A percentile compares a stretch with the other conserved stretches of the same genome.
Evolutionary conservation across 1,284 basidiomycete genomes (phyloP).

Genomic region (Trichosporon ovoides): DNA sequence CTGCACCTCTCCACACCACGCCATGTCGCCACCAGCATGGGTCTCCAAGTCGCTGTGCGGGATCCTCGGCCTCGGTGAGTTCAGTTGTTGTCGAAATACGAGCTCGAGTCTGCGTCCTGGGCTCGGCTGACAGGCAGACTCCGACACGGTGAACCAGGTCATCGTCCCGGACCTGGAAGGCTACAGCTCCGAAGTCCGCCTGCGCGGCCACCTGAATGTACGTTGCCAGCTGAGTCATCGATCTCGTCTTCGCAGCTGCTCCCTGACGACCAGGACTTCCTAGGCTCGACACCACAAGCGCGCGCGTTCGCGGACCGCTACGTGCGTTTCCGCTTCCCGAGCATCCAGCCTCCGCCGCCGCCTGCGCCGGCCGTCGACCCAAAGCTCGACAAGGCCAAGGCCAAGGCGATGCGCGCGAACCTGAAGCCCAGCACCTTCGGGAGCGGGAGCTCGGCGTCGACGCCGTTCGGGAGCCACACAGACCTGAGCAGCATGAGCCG

Average conservation of each 20-base stretch:
- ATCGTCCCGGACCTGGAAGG: constrained; percentile 42
- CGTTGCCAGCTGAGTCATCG: background rate
- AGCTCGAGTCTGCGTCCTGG: background rate
- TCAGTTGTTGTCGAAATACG: background rate
- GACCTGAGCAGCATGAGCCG: constrained; percentile 1
- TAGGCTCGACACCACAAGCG: constrained; percentile 34
- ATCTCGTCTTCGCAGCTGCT: background rate
- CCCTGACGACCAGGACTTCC: constrained; percentile 37
- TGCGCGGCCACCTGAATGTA: constrained; percentile 39
- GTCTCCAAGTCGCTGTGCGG: constrained; percentile 34
- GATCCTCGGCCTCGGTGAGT: constrained; percentile 41
- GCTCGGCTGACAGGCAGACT: constrained; percentile 28
- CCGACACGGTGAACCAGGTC: constrained; percentile 38
- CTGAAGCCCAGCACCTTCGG: constrained; percentile 25
- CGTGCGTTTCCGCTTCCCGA: constrained; percentile 35
- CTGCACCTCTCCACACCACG: background rate
- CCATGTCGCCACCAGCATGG: constrained; percentile 32
- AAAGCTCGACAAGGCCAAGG: background rate
- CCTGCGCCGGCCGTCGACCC: background rate
- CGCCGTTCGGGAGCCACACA: background rate
- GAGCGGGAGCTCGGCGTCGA: background rate
- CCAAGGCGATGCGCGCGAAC: constrained; percentile 25
- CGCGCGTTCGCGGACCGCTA: constrained; percentile 41
- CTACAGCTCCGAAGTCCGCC: constrained; percentile 30
- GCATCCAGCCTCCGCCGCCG: constrained; percentile 15